Evolutionary conservation across 768 basidiomycete genomes (phyloP), one percentile per base, ranked within the genome.

Genomic region (Auricularia sp.): DNA sequence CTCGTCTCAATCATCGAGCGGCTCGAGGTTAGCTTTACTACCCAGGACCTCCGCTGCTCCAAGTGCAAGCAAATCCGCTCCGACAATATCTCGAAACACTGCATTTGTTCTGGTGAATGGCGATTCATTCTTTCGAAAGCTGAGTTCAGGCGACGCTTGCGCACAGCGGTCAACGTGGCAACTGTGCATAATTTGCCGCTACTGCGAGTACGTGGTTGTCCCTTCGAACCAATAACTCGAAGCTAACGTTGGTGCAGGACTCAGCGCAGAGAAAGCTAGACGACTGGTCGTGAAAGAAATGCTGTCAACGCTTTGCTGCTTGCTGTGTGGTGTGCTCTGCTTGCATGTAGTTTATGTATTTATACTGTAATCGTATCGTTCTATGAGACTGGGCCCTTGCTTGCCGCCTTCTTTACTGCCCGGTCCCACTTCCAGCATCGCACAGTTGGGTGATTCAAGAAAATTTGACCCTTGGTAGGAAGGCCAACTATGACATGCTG

Each of bases 21-120:
- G 16, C 76, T 93, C 44, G 87, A 93, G 73, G 80, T 85, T 39
- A 79, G 84, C 39, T 93, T 90, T 69, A 83, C 90, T 35, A 88
- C 94, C 71, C 94, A 98, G 74, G 97, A 99, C 72, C 77, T 98
- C 66, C 82, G 86, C 10, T 99, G 97, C 72, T 75, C 78, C 7
- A 94, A 90, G 70, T 99, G 97, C 77, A 85, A 89, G 72, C 92
- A 94, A 76, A 84, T 97, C 66, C 93, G 91, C 67, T 84, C 88
- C 59, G 92, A 95, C 71, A 94, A 93, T 72, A 81, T 98, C 21
- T 87, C 91, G 18, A 77, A 85, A 66, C 88, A 87, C 64, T 98
- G 96, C 72, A 80, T 83, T 34, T 98, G 97, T 73, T 97, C 95
- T 18, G 96, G 94, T 12, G 76, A 85, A 1, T 97, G 89, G 73